Conservation (phyloP, 192 early-diverging fungal genomes). For the Coemansia reversa region DNA sequence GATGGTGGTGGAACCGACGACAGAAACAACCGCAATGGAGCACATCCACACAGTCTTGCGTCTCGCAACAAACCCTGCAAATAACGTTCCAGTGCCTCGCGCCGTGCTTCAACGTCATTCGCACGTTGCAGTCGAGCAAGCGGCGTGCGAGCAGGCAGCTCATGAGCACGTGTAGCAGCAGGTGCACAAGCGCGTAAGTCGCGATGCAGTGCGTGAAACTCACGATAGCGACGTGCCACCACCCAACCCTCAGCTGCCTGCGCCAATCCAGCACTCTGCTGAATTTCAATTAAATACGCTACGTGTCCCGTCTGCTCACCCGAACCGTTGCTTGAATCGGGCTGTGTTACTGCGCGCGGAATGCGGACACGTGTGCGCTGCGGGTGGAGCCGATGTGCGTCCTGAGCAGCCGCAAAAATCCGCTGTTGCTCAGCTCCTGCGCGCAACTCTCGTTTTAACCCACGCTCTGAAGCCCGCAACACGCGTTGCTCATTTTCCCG, state of each 20-base stretch:
- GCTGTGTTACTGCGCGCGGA: constrained; percentile 27
- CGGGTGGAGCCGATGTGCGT: constrained; percentile 62
- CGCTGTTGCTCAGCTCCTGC: constrained; percentile 63
- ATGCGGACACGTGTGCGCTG: constrained; percentile 46
- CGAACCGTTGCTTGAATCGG: not conserved
- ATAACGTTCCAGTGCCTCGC: constrained; percentile 68
- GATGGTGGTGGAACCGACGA: constrained; percentile 49
- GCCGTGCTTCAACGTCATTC: constrained; percentile 67
- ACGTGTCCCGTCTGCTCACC: constrained; percentile 15
- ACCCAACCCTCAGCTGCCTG: constrained; percentile 62
- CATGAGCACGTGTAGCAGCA: constrained; percentile 58
- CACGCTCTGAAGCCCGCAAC: constrained; percentile 58
- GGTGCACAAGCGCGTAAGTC: constrained; percentile 60
- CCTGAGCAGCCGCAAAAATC: constrained; percentile 59
- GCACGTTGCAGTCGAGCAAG: constrained; percentile 64
- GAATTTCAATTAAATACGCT: constrained; percentile 65
- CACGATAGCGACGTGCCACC: constrained; percentile 76
- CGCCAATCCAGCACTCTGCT: constrained; percentile 46
- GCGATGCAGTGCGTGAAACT: constrained; percentile 82
- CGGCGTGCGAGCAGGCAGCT: constrained; percentile 75
- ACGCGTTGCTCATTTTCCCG: constrained; percentile 65
- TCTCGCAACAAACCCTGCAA: constrained; percentile 61
- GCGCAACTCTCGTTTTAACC: constrained; percentile 58
- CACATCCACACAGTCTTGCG: constrained; percentile 59
- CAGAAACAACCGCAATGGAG: constrained; percentile 70